These are phyloP conservation scores for Darksidea phi DNA, from an alignment of 495 filamentous ascomycete genomes.

Conservation along the genomic window DNA sequence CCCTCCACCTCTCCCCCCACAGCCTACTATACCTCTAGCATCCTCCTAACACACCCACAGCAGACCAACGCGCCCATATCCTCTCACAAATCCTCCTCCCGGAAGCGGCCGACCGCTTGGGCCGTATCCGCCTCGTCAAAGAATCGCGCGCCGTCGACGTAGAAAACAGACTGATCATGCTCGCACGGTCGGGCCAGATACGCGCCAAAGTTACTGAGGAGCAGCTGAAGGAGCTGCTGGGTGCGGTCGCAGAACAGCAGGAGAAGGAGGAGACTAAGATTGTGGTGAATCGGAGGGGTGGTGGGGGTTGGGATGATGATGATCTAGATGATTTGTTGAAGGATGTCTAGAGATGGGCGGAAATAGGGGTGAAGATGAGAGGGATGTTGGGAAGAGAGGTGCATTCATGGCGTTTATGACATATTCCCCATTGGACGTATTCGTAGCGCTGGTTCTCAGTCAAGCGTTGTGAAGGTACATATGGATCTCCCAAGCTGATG, in stretches of 20 bases:
- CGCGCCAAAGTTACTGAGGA: conserved; percentile 85
- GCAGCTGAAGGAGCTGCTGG: conserved; percentile 87
- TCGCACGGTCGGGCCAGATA: conserved; percentile 83
- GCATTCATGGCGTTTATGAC: no score
- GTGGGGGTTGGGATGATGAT: conserved; percentile 83
- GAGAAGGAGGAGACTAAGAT: conserved; percentile 70
- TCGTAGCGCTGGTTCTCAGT: background rate
- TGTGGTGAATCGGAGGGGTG: conserved; percentile 78
- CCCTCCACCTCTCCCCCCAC: no score
- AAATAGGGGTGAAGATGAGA: background rate
- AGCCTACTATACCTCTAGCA: no score
- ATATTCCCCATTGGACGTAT: no score
- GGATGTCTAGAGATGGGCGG: conserved; percentile 18
- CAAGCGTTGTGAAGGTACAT: no score
- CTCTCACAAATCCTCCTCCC: conserved; percentile 91
- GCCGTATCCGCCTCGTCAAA: conserved; percentile 93
- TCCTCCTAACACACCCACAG: conserved; percentile 44
- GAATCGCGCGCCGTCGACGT: conserved; percentile 85
- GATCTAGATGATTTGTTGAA: conserved; percentile 64
- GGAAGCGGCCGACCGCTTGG: conserved; percentile 87
- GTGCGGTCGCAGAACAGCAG: conserved; percentile 71
- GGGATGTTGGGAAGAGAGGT: background rate
- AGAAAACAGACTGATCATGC: conserved; percentile 88
- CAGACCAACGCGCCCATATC: conserved; percentile 53
- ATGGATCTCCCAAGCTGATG: no score